Conservation (phyloP, 129 eudicot genomes). For the Centaurea solstitialis region DNA sequence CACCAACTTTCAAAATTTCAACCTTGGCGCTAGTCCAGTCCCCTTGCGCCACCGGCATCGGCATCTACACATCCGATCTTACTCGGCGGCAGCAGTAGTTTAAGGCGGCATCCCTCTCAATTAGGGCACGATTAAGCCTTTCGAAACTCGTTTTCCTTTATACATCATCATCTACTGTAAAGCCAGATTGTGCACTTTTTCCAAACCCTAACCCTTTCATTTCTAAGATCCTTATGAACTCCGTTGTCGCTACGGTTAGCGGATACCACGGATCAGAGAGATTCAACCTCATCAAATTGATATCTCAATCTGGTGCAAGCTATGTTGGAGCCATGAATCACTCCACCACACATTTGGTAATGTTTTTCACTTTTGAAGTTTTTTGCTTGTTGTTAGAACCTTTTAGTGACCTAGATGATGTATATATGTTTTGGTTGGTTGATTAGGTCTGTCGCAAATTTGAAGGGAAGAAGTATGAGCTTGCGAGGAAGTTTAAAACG, state of each 20-base stretch:
- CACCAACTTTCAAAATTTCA: constrained; percentile 40
- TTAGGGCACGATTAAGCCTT: neutral
- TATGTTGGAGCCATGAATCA: constrained; percentile 72
- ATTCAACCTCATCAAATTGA: constrained; percentile 67
- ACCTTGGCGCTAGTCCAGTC: constrained; percentile 53
- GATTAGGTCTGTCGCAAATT: constrained; percentile 80
- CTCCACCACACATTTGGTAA: constrained; percentile 71
- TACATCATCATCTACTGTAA: neutral
- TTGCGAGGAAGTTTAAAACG: constrained; percentile 60
- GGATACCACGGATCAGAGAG: constrained; percentile 88
- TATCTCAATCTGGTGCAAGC: constrained; percentile 62
- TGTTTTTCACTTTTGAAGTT: neutral
- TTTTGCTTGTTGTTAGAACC: neutral
- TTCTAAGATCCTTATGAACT: constrained; percentile 43
- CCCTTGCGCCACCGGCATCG: constrained; percentile 15
- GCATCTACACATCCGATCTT: constrained; percentile 28
- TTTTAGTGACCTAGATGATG: neutral
- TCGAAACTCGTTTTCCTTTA: neutral
- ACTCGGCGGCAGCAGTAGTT: constrained; percentile 8
- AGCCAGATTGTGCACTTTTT: neutral
- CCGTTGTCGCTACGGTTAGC: constrained; percentile 80
- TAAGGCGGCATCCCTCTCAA: constrained; percentile 26
- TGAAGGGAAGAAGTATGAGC: constrained; percentile 82
- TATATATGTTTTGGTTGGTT: constrained; percentile 11
- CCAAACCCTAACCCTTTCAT: constrained; percentile 11